Evolutionary conservation across 2,329 filamentous ascomycete species (phyloP), one percentile per base, ranked within the genome.

Genomic region (Pleomassaria siparia): DNA sequence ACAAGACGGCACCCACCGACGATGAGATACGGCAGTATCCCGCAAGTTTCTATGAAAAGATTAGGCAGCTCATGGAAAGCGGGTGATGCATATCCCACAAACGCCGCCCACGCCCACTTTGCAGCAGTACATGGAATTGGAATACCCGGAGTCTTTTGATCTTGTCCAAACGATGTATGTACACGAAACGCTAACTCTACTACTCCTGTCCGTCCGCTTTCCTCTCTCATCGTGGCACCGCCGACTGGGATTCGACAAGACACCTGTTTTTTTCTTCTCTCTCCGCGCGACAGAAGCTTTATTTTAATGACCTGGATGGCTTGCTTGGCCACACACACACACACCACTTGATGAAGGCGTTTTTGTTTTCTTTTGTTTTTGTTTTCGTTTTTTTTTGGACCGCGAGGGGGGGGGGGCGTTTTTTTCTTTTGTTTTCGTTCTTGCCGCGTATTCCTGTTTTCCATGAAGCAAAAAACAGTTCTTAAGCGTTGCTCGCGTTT

Each of bases 1-100:
- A 67, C 20, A 79, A 77, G 50, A 76, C 78, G 3, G 62, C 79
- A 5, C 82, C 82, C 2, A 79, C 72, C 13, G 79, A 82, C 28
- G 79, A 81, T 47, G 83, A 86, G 60, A 72, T 76, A 33, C 50
- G 64, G 15, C 56, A 64, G 47, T 78, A 78, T 62, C 72, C 76
- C 0, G 67, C 62, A 24, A 75, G 70, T 46, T 79, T 78, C 45
- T 75, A 78, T 54, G 69, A 62, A 3, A 77, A 75, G 65, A 76
- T 79, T 37, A 55, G 73, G 43, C 64, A 73, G 50, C 64, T 77
- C 36, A 32, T 69, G 45, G 66, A 69, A 47, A 58, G 21, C 33
- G 44, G 26, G 18, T 47, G 24, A 24, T n/a, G n/a, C n/a, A n/a
- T n/a, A n/a, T n/a, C n/a, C n/a, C n/a, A n/a, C n/a, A n/a, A n/a